Evolutionary conservation across 371 early-diverging fungal species (phyloP), one percentile per base, ranked within the genome.

Genomic region (Lichtheimia hyalospora): DNA sequence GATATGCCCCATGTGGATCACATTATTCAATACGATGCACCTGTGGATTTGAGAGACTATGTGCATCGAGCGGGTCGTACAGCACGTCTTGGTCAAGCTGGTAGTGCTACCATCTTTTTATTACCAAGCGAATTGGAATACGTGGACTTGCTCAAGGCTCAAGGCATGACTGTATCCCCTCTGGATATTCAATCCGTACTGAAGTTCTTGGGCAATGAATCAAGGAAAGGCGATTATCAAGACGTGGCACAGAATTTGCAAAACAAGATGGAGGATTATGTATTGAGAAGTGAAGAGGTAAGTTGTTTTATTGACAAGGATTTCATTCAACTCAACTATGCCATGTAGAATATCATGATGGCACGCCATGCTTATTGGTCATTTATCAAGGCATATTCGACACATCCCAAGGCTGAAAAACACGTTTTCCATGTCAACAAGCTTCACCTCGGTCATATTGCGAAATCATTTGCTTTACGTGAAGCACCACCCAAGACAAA

Each of bases 21-120:
- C 49, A 94, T 99, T 62, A 81, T 99, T 42, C 99, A 99, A 73
- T 98, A 92, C 63, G 99, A 99, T 74, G 88, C 96, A n/a, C 99
- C 99, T 6, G 80, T 90, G 18, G 95, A 93, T 72, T 70, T 92
- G 16, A 85, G 89, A 53, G 96, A 95, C 56, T 99, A 97, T 74
- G 91, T 98, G 39, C 99, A 99, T 79, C 89, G 99, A 66, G 92
- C 92, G 15, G 99, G 99, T 24, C 89, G 99, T 51, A 99, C 99
- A n/a, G 99, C 99, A 28, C 89, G 99, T 66, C 71, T 95, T 23
- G 96, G 95, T 43, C 83, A 89, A 49, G 83, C 84, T 12, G 99
- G 99, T 58, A 84, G 84, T 54, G 94, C 96, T 0, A 63, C 86
- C 14, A 52, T 95, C 42, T 93, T 97, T 65, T 72, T 97, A 14